A percentile compares a stretch with the other conserved stretches of the same genome.
These are phyloP conservation scores for Penicillium concentricum DNA, from an alignment of 2,329 filamentous ascomycete genomes.

Conservation along the genomic window DNA sequence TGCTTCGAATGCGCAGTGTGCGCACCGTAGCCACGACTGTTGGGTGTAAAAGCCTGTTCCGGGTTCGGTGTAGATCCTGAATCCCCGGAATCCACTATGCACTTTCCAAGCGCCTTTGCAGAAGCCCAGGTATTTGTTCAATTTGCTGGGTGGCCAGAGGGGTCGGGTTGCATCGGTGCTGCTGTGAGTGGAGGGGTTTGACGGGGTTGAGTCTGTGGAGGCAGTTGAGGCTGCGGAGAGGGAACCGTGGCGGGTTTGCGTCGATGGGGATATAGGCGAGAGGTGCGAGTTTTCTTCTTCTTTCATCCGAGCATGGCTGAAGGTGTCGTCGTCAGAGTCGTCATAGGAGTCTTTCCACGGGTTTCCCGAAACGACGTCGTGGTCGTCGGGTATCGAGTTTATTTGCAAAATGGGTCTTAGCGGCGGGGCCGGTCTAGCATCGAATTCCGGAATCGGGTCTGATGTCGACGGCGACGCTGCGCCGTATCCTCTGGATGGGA, in stretches of 20 bases:
- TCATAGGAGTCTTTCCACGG: background rate
- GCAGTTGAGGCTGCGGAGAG: constrained; percentile 7
- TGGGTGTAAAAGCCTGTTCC: constrained; percentile 24
- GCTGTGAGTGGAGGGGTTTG: constrained; percentile 4
- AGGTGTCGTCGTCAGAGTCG: background rate
- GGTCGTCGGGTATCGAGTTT: background rate
- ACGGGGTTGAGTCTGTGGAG: constrained; percentile 11
- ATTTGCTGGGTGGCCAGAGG: constrained; percentile 35
- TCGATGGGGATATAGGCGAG: background rate
- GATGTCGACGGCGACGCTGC: background rate
- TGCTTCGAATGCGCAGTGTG: constrained; percentile 47
- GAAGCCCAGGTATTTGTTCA: constrained; percentile 41
- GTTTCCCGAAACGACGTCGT: background rate
- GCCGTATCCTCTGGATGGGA: background rate
- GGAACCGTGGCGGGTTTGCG: background rate
- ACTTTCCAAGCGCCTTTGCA: constrained; percentile 49
- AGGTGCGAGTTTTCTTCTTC: background rate
- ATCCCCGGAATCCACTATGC: constrained; percentile 22
- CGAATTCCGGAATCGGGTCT: background rate
- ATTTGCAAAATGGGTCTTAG: background rate
- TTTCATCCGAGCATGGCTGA: background rate
- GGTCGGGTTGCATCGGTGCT: constrained; percentile 3
- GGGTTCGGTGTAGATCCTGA: constrained; percentile 16
- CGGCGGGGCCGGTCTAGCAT: background rate
- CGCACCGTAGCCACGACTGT: constrained; percentile 39